Evolutionary conservation across 495 filamentous ascomycete species (phyloP), one percentile per base, ranked within the genome.

Genomic region (Aspergillus ostianus): DNA sequence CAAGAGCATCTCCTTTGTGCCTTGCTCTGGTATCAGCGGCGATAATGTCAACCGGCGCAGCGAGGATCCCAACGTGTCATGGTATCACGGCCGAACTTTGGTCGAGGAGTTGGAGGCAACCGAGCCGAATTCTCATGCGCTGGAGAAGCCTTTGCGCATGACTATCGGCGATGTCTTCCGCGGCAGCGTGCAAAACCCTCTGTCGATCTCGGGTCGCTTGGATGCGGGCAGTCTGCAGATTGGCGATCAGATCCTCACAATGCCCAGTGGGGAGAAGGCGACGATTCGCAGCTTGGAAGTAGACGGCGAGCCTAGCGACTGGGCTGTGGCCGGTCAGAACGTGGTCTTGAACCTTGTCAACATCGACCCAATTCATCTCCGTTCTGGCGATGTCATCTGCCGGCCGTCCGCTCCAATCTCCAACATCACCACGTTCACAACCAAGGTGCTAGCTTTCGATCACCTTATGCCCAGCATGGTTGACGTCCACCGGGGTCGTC

Each of bases 311-410:
- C 72, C 82, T 4, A 80, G 74, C 12, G 91, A 97, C 58, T 98
- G 92, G 92, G 94, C 92, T 4, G 92, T 97, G n/a, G 94, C 93
- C 2, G 93, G 95, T 15, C 92, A 97, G 66, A 96, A 96, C 56
- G 84, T 89, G 10, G 85, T 87, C 2, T 73, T 98, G 19, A 89
- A 96, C 66, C 81, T 98, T 55, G 80, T 83, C n/a, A 90, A 91
- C 57, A 92, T 97, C 67, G 92, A 97, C 60, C 81, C 87, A 2
- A 81, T 89, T 17, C 89, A 97, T 67, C 82, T 98, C 9, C 85
- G 85, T 47, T 81, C 86, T 9, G 94, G 94, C 12, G 93, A 98
- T 66, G 88, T 97, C 20, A 72, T 96, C 41, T 97, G 92, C 75
- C 79, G 84, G 47, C 79, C 85, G 1, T 75, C 80, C 13, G 73